These are phyloP conservation scores for Hericium rajendrae DNA, from an alignment of 768 basidiomycete species.

Conservation along the genomic window DNA sequence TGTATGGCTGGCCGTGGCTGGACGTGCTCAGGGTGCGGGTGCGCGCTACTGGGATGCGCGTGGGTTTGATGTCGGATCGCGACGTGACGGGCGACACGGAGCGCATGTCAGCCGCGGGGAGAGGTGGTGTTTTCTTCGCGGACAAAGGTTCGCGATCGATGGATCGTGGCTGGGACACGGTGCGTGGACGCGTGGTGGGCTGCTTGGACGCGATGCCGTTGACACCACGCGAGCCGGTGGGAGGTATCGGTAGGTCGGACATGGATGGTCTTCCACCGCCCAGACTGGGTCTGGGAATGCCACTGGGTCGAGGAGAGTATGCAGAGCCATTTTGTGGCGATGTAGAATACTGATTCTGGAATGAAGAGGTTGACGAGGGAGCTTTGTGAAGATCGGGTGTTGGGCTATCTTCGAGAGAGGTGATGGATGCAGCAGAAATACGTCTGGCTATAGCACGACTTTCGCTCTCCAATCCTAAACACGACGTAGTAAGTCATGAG, in stretches of 20 bases:
- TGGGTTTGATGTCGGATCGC: conserved; percentile 26
- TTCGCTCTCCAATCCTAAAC: conserved; percentile 68
- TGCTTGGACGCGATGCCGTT: conserved; percentile 12
- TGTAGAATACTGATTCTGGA: conserved; percentile 16
- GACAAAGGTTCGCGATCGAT: conserved; percentile 30
- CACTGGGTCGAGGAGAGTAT: conserved; percentile 27
- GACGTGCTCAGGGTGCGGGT: conserved; percentile 32
- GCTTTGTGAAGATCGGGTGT: conserved; percentile 8
- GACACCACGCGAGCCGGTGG: conserved; percentile 2
- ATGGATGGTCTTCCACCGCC: conserved; percentile 27
- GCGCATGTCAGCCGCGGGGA: conserved; percentile 21
- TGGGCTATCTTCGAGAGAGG: conserved; percentile 39
- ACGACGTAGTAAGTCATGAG: background rate
- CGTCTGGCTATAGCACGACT: conserved; percentile 69
- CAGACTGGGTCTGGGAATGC: conserved; percentile 39
- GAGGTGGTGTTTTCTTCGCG: conserved; percentile 24
- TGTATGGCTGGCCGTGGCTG: conserved; percentile 22
- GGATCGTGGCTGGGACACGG: conserved; percentile 52
- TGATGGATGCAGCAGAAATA: conserved; percentile 64
- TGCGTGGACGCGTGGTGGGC: conserved; percentile 42
- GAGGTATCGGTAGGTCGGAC: conserved; percentile 11
- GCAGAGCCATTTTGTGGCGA: conserved; percentile 16
- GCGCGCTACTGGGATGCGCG: conserved; percentile 41
- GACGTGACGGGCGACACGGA: conserved; percentile 20
- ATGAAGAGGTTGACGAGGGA: conserved; percentile 1